Conservation (phyloP, 768 basidiomycete species). For the Floccularia luteovirens region DNA sequence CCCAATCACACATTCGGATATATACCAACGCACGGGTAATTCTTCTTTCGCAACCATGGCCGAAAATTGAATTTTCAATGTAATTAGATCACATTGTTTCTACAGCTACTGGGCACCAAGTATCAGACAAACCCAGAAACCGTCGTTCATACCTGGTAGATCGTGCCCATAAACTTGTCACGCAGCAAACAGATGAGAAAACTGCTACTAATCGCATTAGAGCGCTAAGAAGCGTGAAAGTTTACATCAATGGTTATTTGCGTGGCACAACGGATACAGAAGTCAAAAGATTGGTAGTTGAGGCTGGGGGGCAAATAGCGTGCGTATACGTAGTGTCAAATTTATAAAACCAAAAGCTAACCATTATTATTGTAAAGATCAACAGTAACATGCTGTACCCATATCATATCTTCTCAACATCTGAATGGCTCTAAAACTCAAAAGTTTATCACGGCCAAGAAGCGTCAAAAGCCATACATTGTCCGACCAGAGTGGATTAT, state of each 20-base stretch:
- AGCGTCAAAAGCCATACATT: slow-evolving; percentile 43
- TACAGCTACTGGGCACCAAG: slow-evolving; percentile 63
- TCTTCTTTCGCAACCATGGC: background rate
- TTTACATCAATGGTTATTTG: slow-evolving; percentile 71
- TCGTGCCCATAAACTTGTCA: slow-evolving; percentile 37
- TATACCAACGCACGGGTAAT: slow-evolving; percentile 53
- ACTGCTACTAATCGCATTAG: slow-evolving; percentile 13
- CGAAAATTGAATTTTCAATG: background rate
- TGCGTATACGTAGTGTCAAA: slow-evolving; percentile 35
- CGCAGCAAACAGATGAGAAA: slow-evolving; percentile 14
- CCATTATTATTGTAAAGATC: slow-evolving; percentile 9
- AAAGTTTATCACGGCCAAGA: slow-evolving; percentile 46
- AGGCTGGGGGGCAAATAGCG: slow-evolving; percentile 62
- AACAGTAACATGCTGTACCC: slow-evolving; percentile 59
- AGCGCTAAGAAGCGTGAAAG: slow-evolving; percentile 36
- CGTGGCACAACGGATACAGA: slow-evolving; percentile 71
- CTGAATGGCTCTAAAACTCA: slow-evolving; percentile 70
- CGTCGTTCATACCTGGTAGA: slow-evolving; percentile 30
- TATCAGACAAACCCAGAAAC: slow-evolving; percentile 36
- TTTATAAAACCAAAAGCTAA: background rate
- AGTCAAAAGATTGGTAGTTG: slow-evolving; percentile 60
- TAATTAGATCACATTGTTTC: slow-evolving; percentile 50
- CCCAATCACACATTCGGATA: slow-evolving; percentile 73
- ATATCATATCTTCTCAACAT: slow-evolving; percentile 69
- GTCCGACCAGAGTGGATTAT: slow-evolving; percentile 73